Percentiles rank a stretch among this genome's conserved stretches.
Evolutionary conservation across 2,329 filamentous ascomycete genomes (phyloP).

Genomic region (Simplicillium aogashimaense): DNA sequence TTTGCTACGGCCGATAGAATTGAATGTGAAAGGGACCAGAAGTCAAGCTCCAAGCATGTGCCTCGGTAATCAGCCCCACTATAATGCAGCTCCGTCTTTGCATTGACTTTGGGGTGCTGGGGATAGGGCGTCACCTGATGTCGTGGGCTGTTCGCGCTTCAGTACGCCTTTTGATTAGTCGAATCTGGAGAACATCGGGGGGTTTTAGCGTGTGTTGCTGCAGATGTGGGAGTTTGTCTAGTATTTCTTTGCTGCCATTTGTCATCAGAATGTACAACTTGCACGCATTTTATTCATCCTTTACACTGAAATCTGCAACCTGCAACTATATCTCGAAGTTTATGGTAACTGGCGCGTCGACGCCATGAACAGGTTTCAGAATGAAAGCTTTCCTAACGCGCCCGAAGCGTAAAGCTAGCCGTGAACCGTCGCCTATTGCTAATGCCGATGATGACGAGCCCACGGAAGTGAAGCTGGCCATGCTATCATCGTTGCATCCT

Average conservation of each 20-base stretch:
- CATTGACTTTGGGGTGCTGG: not conserved
- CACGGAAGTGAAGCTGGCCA: constrained; percentile 81
- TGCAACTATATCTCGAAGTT: too few species aligned
- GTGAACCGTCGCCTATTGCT: constrained; percentile 15
- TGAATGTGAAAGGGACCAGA: too few species aligned
- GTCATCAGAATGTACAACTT: too few species aligned
- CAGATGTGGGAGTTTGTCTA: too few species aligned
- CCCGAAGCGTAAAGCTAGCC: constrained; percentile 37
- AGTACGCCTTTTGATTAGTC: too few species aligned
- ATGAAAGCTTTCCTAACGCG: constrained; percentile 51
- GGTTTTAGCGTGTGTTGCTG: too few species aligned
- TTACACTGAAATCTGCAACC: too few species aligned
- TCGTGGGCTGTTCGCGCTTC: constrained; percentile 5
- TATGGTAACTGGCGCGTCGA: too few species aligned
- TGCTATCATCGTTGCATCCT: constrained; percentile 70
- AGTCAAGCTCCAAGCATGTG: constrained; percentile 16
- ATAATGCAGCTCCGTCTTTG: not conserved
- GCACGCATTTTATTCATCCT: too few species aligned
- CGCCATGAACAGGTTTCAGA: constrained; percentile 6
- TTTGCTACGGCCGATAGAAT: too few species aligned
- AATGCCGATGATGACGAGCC: constrained; percentile 43
- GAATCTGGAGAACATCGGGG: too few species aligned
- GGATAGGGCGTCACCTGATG: constrained; percentile 7
- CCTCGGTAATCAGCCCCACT: constrained; percentile 18
- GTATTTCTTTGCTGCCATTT: too few species aligned